Base-by-base conservation (phyloP, 2,329 filamentous ascomycete genomes). In the Eutypella sp. region DNA sequence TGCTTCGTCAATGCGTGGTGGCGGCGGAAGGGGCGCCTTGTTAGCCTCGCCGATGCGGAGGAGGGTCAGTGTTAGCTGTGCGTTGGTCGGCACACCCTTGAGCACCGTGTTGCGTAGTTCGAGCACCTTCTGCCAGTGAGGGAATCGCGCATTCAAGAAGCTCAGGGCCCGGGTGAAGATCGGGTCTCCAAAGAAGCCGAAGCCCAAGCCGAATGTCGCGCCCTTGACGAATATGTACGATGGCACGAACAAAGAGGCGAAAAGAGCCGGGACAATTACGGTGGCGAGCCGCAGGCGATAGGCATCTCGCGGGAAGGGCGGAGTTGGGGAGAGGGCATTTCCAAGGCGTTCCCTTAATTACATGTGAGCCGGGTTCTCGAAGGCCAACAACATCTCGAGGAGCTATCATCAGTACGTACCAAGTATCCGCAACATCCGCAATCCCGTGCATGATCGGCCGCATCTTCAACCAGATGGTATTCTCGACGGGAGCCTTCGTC, bases 61-160 rank as follows among this genome's bases (percentile, higher is more conserved):
- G 2, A 95, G 74, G 0, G 89, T 95, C 23, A 95, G 70, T 0
- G 88, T 83, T 16, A 95, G 78, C 59, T 95, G 89, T 3, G 88
- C 87, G 60, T 95, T 93, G 2, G 89, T 95, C 1, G 89, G 89
- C 0, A 93, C 83, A 2, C 88, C 87, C 59, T 86, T 88, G 42
- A 95, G 78, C 1, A 93, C 62, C 0, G 85, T 89, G 55, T 89
- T 89, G 48, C 85, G 77, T 10, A 89, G 67, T 57, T 90, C 83
- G 15, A 92, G 71, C 6, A 89, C 71, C 54, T 85, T 87, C 57
- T 87, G 75, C 88, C 88, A 93, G 54, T 83, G 70, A 1, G 87
- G 87, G 54, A 82, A 76, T 6, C 64, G 67, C 7, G 66, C 68
- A 62, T 87, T 84, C 23, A 88, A 65, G 54, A 79, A 78, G 11